Percentiles rank a stretch among this genome's conserved stretches.
Evolutionary conservation across 768 basidiomycete species (phyloP).

Genomic region (Phanerochaete carnosa): DNA sequence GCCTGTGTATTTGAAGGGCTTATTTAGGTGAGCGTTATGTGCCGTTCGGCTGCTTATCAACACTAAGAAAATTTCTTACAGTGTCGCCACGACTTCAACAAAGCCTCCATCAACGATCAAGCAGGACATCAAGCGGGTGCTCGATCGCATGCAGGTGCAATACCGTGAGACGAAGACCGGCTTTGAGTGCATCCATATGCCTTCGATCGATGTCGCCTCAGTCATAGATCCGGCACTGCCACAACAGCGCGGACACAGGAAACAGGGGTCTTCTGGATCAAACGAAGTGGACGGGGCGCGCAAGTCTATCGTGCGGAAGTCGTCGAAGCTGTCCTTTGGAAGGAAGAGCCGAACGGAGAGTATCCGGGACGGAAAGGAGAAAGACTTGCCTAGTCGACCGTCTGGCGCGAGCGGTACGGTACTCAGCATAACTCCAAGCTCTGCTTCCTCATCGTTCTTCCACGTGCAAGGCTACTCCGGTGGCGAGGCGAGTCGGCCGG

Average conservation of each 20-base stretch:
- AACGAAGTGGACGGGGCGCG: constrained; percentile 47
- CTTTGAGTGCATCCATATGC: constrained; percentile 94
- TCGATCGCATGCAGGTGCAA: constrained; percentile 94
- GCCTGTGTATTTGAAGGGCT: constrained; percentile 91
- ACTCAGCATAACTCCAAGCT: constrained; percentile 65
- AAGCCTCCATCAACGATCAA: constrained; percentile 80
- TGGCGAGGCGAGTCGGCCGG: constrained; percentile 32
- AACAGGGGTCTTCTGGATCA: constrained; percentile 47
- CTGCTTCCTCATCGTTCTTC: constrained; percentile 83
- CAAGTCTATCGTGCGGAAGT: constrained; percentile 65
- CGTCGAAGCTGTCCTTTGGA: constrained; percentile 76
- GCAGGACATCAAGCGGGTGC: constrained; percentile 78
- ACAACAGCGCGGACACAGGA: constrained; percentile 34
- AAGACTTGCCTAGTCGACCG: constrained; percentile 42
- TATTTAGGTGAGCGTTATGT: constrained; percentile 70
- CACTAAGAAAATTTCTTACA: constrained; percentile 24
- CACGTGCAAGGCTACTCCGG: constrained; percentile 62
- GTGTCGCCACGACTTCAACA: constrained; percentile 93
- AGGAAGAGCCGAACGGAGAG: constrained; percentile 45
- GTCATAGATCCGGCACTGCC: constrained; percentile 43
- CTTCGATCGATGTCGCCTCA: constrained; percentile 87
- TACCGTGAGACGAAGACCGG: constrained; percentile 88
- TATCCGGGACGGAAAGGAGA: constrained; percentile 40
- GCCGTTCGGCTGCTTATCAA: background rate
- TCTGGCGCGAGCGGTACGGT: constrained; percentile 37